Base-by-base conservation (phyloP, 2,329 filamentous ascomycete species). In the Cercospora brassicicola region DNA sequence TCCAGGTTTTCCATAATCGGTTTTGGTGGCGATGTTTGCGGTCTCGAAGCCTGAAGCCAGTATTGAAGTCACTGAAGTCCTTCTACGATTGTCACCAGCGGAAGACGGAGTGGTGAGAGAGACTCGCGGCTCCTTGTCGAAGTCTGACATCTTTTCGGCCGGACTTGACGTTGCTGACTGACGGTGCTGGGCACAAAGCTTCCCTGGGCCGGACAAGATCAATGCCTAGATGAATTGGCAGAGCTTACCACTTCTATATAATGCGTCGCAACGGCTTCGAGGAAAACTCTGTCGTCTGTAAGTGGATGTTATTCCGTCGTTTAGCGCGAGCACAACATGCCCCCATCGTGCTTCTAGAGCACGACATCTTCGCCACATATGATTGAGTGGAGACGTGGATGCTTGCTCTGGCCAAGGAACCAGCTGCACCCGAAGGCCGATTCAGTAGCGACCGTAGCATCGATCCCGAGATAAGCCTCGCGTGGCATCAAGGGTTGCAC, bases 141-240 rank as follows among this genome's bases (percentile, higher is more conserved):
- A n/a, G 36, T 39, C 36, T 39, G 36, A 15, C 36, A 39, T 39
- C 5, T 39, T 39, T 6, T 39, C 13, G 36, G 5, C 36, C 0
- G 36, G 36, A n/a, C 36, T 39, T 7, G 36, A 15, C 36, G 15
- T 4, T 39, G 13, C 13, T 15, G 36, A 13, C n/a, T 39, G 36
- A n/a, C 36, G 7, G 36, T 39, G 36, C 36, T 39, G 36, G 36
- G 36, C 36, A 39, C 36, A 6, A 39, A 39, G 1, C 13, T 39
- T 39, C 13, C 13, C 36, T 39, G 13, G 81, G 60, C 67, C 31
- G 56, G 3, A 20, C 6, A 59, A 10, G 31, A 18, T 59, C 53
- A 18, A 59, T 23, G 56, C 56, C 56, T n/a, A 59, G 56, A 33
- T 20, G 39, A 13, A 51, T 18, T 62, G 39, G 59, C 59, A 62